phyloP scores from a whole-genome alignment of 306 rosid genomes.

The Delonix regia region DNA sequence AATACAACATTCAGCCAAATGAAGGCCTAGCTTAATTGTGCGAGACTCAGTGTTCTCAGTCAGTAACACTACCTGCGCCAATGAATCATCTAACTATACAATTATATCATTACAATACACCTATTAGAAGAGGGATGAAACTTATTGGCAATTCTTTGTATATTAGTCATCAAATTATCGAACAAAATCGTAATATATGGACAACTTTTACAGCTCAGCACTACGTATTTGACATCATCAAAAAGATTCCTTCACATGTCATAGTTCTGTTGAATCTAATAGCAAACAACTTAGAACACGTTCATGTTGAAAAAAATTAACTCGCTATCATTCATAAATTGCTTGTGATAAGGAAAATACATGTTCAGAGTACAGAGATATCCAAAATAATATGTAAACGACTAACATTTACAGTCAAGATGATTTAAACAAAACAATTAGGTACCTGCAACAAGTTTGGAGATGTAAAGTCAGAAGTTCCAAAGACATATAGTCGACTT shows the following conservation, averaged over 20 bases:
- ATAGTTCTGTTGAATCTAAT: neutral
- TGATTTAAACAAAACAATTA: conserved; percentile 15
- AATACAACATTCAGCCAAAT: conserved; percentile 62
- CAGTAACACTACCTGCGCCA: conserved; percentile 71
- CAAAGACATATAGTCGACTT: conserved; percentile 73
- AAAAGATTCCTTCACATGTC: neutral
- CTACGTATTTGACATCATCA: neutral
- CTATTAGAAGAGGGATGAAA: neutral
- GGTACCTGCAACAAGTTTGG: conserved; percentile 71
- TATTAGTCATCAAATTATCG: neutral
- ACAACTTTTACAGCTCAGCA: neutral
- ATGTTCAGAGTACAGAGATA: neutral
- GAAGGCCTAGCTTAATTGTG: conserved; percentile 72
- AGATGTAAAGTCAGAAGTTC: conserved; percentile 61
- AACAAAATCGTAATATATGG: neutral
- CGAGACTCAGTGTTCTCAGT: conserved; percentile 81
- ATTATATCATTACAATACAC: conserved; percentile 1
- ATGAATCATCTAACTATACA: conserved; percentile 19
- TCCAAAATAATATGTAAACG: conserved; percentile 13
- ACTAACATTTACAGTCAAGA: conserved; percentile 10
- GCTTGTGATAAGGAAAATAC: neutral
- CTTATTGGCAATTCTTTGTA: neutral
- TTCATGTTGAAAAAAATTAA: neutral
- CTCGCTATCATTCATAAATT: neutral
- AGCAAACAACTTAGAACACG: neutral